Base-by-base conservation (phyloP, 495 filamentous ascomycete species). In the Xylaria scruposa region DNA sequence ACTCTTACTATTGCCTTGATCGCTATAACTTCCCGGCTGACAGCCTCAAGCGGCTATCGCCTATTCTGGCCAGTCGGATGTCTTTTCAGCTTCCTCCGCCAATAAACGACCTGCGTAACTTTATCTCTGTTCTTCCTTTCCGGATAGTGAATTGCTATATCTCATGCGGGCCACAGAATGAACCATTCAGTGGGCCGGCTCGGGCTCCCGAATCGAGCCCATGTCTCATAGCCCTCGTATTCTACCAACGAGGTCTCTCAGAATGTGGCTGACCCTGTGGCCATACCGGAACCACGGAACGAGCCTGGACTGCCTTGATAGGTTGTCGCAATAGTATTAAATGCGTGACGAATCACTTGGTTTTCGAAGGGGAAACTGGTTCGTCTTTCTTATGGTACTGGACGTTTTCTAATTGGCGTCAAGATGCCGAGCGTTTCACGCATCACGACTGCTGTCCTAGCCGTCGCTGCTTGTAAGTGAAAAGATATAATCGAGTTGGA, bases 391-490 rank as follows among this genome's bases (percentile, higher is more conserved):
- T 62, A 42, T 74, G 75, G 75, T 78, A 72, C 72, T 75, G 72
- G 75, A 78, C 69, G 72, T 70, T 77, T 75, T 73, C 73, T 70
- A 67, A 67, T 66, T 64, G 69, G 76, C 73, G 68, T 75, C 75
- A 78, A 75, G 67, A 78, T 78, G 77, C 70, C 77, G 61, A 74
- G 69, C 60, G 68, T 78, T 56, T 70, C 71, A 74, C 73, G 73
- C 68, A 74, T 78, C 66, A 72, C 77, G 69, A 75, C 77, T 78
- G 77, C 77, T 73, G 70, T 74, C 46, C 54, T 78, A 68, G 77
- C 77, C 67, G 77, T 73, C 67, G 77, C 77, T 70, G 64, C 75
- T 44, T 56, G 77, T 78, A 74, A 75, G 77, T 70, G 49, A 21
- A 46, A 26, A 29, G 15, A 36, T 9, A 12, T 26, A 47, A 26